A percentile compares a stretch with the other conserved stretches of the same genome.
Conservation (phyloP, 2,329 filamentous ascomycete genomes). For the Fusarium xylarioides region DNA sequence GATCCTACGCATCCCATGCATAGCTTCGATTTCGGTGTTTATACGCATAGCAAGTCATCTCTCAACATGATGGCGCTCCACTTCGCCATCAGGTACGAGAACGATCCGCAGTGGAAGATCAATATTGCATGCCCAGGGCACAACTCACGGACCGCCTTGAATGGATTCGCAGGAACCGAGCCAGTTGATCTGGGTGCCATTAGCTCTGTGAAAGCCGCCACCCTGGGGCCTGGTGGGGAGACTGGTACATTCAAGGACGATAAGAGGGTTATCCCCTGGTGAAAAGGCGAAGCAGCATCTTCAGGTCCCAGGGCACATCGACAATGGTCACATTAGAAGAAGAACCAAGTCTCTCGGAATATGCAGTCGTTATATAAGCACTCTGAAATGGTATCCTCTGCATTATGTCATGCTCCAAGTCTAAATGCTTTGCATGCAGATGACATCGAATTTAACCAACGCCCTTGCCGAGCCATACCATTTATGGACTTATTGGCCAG, state of each 20-base stretch:
- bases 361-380: slow-evolving; percentile 31
- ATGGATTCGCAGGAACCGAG: slow-evolving; percentile 9
- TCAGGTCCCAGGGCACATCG: background rate
- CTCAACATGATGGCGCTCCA: slow-evolving; percentile 33
- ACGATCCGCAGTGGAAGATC: slow-evolving; percentile 14
- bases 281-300: background rate
- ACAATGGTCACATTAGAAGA: background rate
- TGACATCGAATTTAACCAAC: slow-evolving; percentile 26
- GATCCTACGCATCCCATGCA: background rate
- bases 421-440: slow-evolving; percentile 24
- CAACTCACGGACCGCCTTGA: slow-evolving; percentile 9
- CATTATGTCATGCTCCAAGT: slow-evolving; percentile 27
- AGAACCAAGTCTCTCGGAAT: background rate
- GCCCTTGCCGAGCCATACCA: slow-evolving; percentile 25
- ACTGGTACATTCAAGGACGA: slow-evolving; percentile 16
- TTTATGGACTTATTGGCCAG: slow-evolving; percentile 10
- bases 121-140: slow-evolving; percentile 21
- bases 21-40: slow-evolving; percentile 2
- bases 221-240: background rate
- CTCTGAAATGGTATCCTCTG: slow-evolving; percentile 34
- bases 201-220: slow-evolving; percentile 3
- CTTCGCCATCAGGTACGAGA: slow-evolving; percentile 17
- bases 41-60: slow-evolving; percentile 29
- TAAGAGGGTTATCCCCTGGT: slow-evolving; percentile 12
- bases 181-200: slow-evolving; percentile 9